Base-by-base conservation (phyloP, 1,139 yeast genomes). In the Candida pseudoviswanathii region DNA sequence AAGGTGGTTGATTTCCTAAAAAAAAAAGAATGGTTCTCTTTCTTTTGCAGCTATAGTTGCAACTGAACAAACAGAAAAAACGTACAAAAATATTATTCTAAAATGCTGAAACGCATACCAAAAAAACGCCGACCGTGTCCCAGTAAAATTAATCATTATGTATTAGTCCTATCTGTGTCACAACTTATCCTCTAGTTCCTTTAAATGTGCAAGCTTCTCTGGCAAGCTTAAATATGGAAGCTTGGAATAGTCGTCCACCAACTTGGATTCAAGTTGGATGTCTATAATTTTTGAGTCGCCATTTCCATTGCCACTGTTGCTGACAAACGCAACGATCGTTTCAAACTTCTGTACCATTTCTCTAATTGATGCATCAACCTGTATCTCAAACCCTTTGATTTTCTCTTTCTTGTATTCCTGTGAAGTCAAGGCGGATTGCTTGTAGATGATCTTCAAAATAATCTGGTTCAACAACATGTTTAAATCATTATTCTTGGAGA, bases 401-500 rank as follows among this genome's bases (percentile, higher is more conserved):
- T 78, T 67, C 9, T 73, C 59, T 22, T 56, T 56, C 46, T 75
- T 65, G 50, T 69, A 78, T 26, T 56, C 60, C 0, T 62, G 60
- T 0, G 84, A 79, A 22, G 74, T 63, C 3, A 63, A 67, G 51
- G 78, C 76, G 0, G 88, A 81, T 55, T 86, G 87, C 46, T 73
- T 74, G 46, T 82, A 78, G 29, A 90, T 78, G 21, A 90, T 85
- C 45, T 78, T 77, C 47, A 86, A 69, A 2, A 89, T 81, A 24
- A 85, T 77, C 52, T 76, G 77, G 55, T 84, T 82, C 38, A 89
- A 77, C 7, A 80, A 67, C 40, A 81, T 60, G 51, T 80, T 85
- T 51, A 87, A 67, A 31, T 83, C 87, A 56, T 86, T 84, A 55
- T 86, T 89, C 33, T 71, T 77, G 8, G 88, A 78, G 24, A 92